Evolutionary conservation across 139 green algal species (phyloP), one percentile per base, ranked within the genome.

Genomic region (Dunaliella sp.): DNA sequence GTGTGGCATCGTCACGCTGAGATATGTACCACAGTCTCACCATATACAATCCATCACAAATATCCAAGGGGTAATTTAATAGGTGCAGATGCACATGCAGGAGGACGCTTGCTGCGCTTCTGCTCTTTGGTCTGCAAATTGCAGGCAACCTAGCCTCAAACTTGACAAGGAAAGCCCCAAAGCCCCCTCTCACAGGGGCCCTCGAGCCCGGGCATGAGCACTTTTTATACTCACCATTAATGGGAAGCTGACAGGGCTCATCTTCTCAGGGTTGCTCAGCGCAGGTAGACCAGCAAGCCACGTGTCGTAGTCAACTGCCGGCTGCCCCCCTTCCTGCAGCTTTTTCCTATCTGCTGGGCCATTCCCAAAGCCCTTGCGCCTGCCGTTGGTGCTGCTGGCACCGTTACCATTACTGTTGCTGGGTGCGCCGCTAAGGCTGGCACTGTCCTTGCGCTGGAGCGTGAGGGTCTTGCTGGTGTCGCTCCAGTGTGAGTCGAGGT

Each of bases 231-330:
- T 31, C 74, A 93, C 36, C 86, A 86, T 38, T 38, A 89, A 33
- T 24, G 90, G 90, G 84, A 93, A 87, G 34, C 32, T 1, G 28
- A 87, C 77, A 1, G 88, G 87, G 31, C 33, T 12, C 28, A 93
- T 85, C 0, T 75, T 48, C 28, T 87, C 33, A 32, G 83, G 80
- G 87, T 93, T 93, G 83, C 73, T 36, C 32, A 89, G 73, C 16
- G 35, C 34, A 33, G 84, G 59, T 82, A 93, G 75, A 1, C 76
- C 24, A 28, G 72, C 31, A 28, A 90, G 36, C 86, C 88, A 93
- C 1, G 32, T 36, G 31, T 37, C 81, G 26, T 88, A 73, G 24
- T 86, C 57, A 3, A 87, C 77, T 3, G 85, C 35, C 7, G 83
- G 37, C n/a, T n/a, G n/a, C 12, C 33, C 80, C n/a, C 30, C 82